These are phyloP conservation scores for Pseudogymnoascus sp. DNA, from an alignment of 2,329 filamentous ascomycete genomes.

Conservation along the genomic window DNA sequence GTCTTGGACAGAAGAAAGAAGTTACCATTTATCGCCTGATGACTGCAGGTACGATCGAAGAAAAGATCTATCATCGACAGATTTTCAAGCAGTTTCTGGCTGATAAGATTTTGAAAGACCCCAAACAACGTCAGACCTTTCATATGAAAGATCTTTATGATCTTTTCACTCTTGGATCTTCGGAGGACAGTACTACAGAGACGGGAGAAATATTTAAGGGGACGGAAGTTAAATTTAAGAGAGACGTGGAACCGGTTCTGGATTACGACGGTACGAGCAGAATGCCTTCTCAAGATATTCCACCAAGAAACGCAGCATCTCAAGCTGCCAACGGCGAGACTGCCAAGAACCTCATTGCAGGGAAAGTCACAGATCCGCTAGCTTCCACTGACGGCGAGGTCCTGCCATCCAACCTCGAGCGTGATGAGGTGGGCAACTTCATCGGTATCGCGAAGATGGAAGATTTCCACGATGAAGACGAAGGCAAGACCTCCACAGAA, in stretches of 20 bases:
- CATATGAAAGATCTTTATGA: conserved; percentile 87
- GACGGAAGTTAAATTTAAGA: conserved; percentile 66
- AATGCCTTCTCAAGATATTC: conserved; percentile 20
- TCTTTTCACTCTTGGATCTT: conserved; percentile 72
- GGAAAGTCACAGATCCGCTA: conserved; percentile 20
- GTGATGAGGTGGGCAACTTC: conserved; percentile 46
- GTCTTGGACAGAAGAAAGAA: conserved; percentile 87
- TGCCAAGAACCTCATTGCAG: conserved; percentile 3
- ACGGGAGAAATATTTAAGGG: conserved; percentile 82
- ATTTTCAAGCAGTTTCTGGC: conserved; percentile 98
- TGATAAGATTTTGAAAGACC: conserved; percentile 91
- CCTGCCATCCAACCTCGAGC: conserved; percentile 15
- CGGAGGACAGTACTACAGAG: conserved; percentile 66
- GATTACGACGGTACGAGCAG: conserved; percentile 16
- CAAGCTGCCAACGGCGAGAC: neutral
- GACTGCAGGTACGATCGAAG: conserved; percentile 95
- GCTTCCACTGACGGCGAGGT: conserved; percentile 27
- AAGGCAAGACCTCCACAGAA: conserved; percentile 41
- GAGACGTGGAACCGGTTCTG: conserved; percentile 28
- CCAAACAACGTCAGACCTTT: conserved; percentile 87
- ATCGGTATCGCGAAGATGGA: conserved; percentile 59
- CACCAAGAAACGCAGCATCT: neutral
- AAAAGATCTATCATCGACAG: conserved; percentile 98
- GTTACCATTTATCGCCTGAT: conserved; percentile 97
- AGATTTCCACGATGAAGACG: conserved; percentile 46